Base-by-base conservation (phyloP, 257 asterid species). In the Pogostemon cablin region DNA sequence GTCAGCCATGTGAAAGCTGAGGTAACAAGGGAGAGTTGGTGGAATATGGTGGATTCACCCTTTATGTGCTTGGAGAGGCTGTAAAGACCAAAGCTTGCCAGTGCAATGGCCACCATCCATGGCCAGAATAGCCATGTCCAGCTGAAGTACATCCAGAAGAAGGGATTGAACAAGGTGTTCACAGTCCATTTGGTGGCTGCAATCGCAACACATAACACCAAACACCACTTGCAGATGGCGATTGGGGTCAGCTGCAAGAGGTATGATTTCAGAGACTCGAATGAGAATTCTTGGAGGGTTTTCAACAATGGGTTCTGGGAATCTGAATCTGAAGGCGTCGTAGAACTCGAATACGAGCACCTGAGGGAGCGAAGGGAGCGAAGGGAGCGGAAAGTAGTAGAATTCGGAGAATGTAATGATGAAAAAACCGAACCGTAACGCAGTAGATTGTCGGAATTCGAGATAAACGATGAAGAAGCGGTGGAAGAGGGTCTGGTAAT, bases 111-210 rank as follows among this genome's bases (percentile, higher is more conserved):
- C 57, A 71, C 83, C 66, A 85, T 73, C 99, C 98, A 91, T 7
- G 99, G 99, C 98, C 98, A 95, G 82, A 89, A 89, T 69, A 91
- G 58, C 99, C 96, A 95, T 8, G 90, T 77, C 96, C 90, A 89
- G 78, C 96, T 95, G 72, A 95, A 87, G 44, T 95, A 95, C 96
- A 82, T 87, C 99, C 98, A 95, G 73, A 95, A 80, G 69, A 95
- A 95, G 0, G 99, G 99, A 74, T 61, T 85, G 43, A 89, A 69
- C 56, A 86, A 39, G 40, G 75, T 41, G 73, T 77, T 85, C 74
- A 81, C 17, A 34, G 75, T 68, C 98, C 89, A 85, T 69, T 78
- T 91, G 9, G 89, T 75, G 1, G 86, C 96, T 41, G 90, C 95
- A 67, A 89, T 58, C 15, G 85, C 83, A 69, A 80, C n/a, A 3